Conservation (phyloP, 257 asterid genomes). For the Nicotiana obtusifolia region DNA sequence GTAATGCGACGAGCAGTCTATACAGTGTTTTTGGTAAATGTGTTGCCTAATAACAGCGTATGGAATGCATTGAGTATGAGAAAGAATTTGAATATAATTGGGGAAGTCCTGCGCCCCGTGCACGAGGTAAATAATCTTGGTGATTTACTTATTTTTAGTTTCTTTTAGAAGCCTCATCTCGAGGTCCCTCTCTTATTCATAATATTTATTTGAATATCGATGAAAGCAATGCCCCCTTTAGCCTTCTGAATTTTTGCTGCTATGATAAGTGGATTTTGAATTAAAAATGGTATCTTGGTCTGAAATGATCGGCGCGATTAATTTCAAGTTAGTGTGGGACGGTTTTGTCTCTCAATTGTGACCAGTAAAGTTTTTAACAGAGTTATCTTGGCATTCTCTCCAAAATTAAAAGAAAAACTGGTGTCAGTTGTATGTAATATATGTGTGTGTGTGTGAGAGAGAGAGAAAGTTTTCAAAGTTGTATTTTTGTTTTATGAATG, state of each 20-base stretch:
- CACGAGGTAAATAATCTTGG: conserved; percentile 27
- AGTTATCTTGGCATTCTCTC: background rate
- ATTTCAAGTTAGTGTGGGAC: too few relatives aligned
- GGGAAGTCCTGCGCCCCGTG: conserved; percentile 23
- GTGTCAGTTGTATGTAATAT: too few relatives aligned
- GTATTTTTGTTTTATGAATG: too few relatives aligned
- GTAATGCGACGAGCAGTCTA: conserved; percentile 14
- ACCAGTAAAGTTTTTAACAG: background rate
- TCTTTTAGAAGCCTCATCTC: too few relatives aligned
- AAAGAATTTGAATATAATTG: conserved; percentile 25
- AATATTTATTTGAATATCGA: background rate
- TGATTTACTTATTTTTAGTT: background rate
- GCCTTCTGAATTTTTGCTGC: too few relatives aligned
- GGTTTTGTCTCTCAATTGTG: too few relatives aligned
- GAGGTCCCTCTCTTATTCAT: background rate
- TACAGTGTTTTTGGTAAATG: conserved; percentile 38
- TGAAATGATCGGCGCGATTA: background rate
- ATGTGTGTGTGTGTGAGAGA: too few relatives aligned
- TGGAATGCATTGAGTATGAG: conserved; percentile 43
- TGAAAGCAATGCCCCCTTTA: background rate
- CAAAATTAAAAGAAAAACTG: too few relatives aligned
- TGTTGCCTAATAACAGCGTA: conserved; percentile 29
- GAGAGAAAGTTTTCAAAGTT: too few relatives aligned
- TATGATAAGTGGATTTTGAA: too few relatives aligned
- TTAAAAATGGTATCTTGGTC: background rate